Evolutionary conservation across 1,284 basidiomycete genomes (phyloP).

Genomic region (Golubevia pallescens): DNA sequence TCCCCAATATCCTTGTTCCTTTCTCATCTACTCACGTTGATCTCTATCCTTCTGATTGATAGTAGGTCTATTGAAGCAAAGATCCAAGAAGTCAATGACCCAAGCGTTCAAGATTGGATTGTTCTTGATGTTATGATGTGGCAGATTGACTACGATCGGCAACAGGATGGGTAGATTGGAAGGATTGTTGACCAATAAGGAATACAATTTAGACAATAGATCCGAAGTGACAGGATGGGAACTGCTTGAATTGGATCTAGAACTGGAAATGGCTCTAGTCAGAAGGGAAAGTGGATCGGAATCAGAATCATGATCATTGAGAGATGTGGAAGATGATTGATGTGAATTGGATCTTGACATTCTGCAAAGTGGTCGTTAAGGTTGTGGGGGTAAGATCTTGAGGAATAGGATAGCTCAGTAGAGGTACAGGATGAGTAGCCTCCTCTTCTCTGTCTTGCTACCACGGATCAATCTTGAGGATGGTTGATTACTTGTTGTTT

Average conservation of each 20-base stretch:
- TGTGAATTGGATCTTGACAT: too few species aligned
- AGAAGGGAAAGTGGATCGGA: neutral
- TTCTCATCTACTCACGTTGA: constrained; percentile 12
- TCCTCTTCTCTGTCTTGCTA: too few species aligned
- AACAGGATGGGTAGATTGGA: neutral
- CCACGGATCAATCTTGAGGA: too few species aligned
- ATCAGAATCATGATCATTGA: neutral
- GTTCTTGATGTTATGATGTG: neutral
- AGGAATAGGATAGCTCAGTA: too few species aligned
- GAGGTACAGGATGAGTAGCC: too few species aligned
- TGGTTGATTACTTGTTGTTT: too few species aligned
- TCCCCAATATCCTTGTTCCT: constrained; percentile 3
- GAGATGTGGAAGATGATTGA: too few species aligned
- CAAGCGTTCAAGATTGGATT: constrained; percentile 25
- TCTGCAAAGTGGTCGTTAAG: too few species aligned
- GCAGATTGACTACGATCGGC: neutral
- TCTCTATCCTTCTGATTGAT: constrained; percentile 32
- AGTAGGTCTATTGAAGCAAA: constrained; percentile 42
- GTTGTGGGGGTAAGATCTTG: too few species aligned
- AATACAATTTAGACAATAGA: neutral
- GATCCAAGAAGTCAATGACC: constrained; percentile 50
- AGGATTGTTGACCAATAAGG: neutral
- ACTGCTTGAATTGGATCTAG: neutral
- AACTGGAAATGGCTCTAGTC: neutral
- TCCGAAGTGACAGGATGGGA: neutral